A percentile compares a stretch with the other conserved stretches of the same genome.
phyloP scores from a whole-genome alignment of 306 rosid species.

The Quercus gilva region DNA sequence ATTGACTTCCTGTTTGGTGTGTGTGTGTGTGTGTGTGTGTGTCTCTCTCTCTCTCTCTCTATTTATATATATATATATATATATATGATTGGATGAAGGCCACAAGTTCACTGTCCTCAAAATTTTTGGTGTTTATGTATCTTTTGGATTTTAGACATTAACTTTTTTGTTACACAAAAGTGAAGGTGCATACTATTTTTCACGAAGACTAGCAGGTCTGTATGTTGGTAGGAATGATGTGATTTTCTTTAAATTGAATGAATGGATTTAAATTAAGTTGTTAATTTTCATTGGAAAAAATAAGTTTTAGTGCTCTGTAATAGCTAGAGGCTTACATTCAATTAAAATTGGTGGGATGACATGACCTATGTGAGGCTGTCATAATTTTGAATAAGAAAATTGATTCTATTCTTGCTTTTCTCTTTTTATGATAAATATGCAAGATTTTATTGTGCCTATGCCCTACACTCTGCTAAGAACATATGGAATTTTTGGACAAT shows the following conservation, averaged over 20 bases:
- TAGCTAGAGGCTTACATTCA: background rate
- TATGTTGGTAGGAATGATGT: background rate
- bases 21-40: too few relatives aligned
- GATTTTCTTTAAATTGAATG: background rate
- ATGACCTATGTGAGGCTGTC: background rate
- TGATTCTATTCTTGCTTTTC: background rate
- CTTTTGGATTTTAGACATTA: too few relatives aligned
- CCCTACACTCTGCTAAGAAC: background rate
- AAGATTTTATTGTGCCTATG: background rate
- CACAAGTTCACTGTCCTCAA: too few relatives aligned
- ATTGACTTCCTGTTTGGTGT: too few relatives aligned
- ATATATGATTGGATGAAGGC: too few relatives aligned
- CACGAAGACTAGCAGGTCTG: background rate
- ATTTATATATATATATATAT: too few relatives aligned
- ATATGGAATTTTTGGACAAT: background rate
- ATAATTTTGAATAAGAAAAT: background rate
- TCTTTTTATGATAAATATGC: background rate
- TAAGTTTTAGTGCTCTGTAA: background rate
- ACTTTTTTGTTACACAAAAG: background rate
- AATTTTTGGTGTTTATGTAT: too few relatives aligned
- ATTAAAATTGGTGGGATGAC: background rate
- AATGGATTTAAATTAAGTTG: background rate
- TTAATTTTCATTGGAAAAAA: background rate
- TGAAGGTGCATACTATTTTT: background rate
- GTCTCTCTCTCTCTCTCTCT: too few relatives aligned